phyloP scores from a whole-genome alignment of 441 rosid genomes.

The Euphorbia celastroides region DNA sequence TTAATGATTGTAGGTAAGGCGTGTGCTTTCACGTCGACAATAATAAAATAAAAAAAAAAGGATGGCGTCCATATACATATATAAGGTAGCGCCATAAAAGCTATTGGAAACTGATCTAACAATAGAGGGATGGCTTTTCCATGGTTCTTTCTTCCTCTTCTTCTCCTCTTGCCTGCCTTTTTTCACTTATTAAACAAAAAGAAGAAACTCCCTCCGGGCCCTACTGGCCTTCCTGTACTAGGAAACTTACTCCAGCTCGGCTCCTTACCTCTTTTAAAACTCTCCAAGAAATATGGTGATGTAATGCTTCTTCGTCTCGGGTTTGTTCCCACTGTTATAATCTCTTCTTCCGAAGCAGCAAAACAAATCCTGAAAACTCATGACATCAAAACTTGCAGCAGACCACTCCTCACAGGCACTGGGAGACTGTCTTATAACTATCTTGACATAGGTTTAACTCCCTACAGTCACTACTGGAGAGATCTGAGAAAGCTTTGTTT shows the following conservation, averaged over 20 bases:
- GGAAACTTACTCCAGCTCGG: not conserved
- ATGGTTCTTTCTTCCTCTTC: not conserved
- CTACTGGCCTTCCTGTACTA: not conserved
- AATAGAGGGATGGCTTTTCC: not conserved
- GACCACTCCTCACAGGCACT: not conserved
- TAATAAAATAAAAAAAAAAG: no score
- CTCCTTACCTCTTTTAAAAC: not conserved
- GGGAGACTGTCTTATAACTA: not conserved
- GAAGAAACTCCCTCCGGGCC: not conserved
- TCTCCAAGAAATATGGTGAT: not conserved
- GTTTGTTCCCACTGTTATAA: not conserved
- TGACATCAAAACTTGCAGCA: not conserved
- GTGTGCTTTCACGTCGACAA: no score
- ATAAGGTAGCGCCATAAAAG: no score
- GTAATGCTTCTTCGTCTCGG: not conserved
- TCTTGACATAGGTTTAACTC: not conserved
- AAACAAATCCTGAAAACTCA: not conserved
- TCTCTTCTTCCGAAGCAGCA: not conserved
- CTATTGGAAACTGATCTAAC: no score
- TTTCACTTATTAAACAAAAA: not conserved
- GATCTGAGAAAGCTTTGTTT: not conserved
- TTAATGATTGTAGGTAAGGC: no score
- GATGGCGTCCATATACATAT: no score
- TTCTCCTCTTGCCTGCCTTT: not conserved
- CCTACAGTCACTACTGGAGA: not conserved